Percentiles rank a stretch among this genome's conserved stretches.
Conservation (phyloP, 108 stramenopile species). For the Nitzschia sp. region DNA sequence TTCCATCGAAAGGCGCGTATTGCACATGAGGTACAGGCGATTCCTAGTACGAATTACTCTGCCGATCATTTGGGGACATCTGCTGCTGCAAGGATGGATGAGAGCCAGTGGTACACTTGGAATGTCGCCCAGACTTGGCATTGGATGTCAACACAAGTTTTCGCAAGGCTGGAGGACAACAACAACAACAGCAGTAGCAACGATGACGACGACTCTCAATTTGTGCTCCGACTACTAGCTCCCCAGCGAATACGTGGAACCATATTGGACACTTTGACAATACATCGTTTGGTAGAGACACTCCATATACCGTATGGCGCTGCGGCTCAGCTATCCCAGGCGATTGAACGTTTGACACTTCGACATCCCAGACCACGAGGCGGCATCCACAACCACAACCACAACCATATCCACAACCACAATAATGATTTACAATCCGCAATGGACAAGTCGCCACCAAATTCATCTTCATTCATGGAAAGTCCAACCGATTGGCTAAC, state of each 20-base stretch:
- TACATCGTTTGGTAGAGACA: constrained; percentile 1
- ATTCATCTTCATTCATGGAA: not conserved
- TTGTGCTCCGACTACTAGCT: not conserved
- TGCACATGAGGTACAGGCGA: not conserved
- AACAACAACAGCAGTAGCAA: constrained; percentile 15
- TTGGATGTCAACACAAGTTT: constrained; percentile 19
- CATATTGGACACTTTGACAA: constrained; percentile 11
- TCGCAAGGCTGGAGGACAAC: not conserved
- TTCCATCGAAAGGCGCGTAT: constrained; percentile 2
- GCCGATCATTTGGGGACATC: not conserved
- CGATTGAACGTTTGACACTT: constrained; percentile 11
- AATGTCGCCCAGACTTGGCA: constrained; percentile 7
- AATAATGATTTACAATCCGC: not conserved
- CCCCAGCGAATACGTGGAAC: constrained; percentile 20
- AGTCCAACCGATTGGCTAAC: constrained; percentile 1
- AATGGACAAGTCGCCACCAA: not conserved
- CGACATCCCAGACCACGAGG: constrained; percentile 18
- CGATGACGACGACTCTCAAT: not conserved
- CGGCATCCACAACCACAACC: too few species aligned
- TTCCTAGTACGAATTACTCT: not conserved
- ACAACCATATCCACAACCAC: too few species aligned
- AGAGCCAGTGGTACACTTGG: constrained; percentile 27
- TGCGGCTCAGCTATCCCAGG: constrained; percentile 4
- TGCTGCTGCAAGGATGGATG: not conserved
- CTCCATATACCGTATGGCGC: constrained; percentile 25